Evolutionary conservation across 257 asterid genomes (phyloP).

Genomic region (Ligustrum vulgare): DNA sequence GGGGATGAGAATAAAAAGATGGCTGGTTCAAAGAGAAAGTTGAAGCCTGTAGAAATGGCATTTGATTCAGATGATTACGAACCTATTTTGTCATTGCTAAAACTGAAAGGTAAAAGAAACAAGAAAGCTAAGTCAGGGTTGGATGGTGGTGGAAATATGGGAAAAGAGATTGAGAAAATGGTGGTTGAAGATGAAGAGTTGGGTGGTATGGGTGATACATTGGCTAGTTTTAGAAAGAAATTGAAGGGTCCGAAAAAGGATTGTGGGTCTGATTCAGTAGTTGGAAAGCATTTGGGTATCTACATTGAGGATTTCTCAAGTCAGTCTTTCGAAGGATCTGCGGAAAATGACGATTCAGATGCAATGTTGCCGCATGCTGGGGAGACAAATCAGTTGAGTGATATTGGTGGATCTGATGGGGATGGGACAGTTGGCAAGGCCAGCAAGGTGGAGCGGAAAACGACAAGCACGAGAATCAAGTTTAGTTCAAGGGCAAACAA

Average conservation of each 20-base stretch:
- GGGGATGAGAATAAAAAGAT: slow-evolving; percentile 49
- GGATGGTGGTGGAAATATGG: slow-evolving; percentile 42
- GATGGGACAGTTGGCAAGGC: slow-evolving; percentile 33
- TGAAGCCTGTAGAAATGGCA: slow-evolving; percentile 33
- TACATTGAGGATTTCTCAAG: slow-evolving; percentile 30
- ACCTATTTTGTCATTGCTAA: slow-evolving; percentile 75
- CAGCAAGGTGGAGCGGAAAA: slow-evolving; percentile 32
- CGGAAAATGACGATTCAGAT: slow-evolving; percentile 28
- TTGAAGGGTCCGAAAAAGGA: slow-evolving; percentile 76
- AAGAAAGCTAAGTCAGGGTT: slow-evolving; percentile 57
- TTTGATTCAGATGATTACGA: slow-evolving; percentile 76
- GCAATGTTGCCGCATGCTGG: slow-evolving; percentile 26
- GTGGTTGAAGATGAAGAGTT: slow-evolving; percentile 51
- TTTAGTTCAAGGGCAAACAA: slow-evolving; percentile 30
- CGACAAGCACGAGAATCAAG: slow-evolving; percentile 44
- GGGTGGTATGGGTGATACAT: slow-evolving; percentile 85
- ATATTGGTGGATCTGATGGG: slow-evolving; percentile 35
- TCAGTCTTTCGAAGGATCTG: slow-evolving; percentile 35
- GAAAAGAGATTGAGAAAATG: slow-evolving; percentile 40
- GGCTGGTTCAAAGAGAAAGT: slow-evolving; percentile 57
- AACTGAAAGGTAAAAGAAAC: slow-evolving; percentile 57
- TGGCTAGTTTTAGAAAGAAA: slow-evolving; percentile 84
- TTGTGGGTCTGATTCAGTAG: slow-evolving; percentile 36
- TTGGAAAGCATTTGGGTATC: slow-evolving; percentile 30
- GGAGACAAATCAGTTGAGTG: slow-evolving; percentile 32